Percentiles rank a stretch among this genome's conserved stretches.
These are phyloP conservation scores for Cylindrotheca closterium DNA, from an alignment of 108 stramenopile species.

Conservation along the genomic window DNA sequence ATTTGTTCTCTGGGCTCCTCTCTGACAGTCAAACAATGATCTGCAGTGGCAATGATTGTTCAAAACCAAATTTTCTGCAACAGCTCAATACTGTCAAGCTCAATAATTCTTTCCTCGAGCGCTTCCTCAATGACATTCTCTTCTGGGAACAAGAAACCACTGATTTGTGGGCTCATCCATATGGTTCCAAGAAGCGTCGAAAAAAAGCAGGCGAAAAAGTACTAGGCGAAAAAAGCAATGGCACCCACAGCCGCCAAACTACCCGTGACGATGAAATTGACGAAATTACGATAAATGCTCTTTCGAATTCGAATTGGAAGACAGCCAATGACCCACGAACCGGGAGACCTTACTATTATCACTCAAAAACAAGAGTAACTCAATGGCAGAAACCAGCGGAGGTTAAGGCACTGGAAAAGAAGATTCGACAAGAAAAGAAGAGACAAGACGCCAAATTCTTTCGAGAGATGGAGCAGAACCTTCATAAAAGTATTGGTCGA, in stretches of 20 bases:
- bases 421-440: slow-evolving; percentile 18
- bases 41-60: too few species aligned
- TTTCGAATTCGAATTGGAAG: slow-evolving; percentile 44
- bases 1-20: too few species aligned
- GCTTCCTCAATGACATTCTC: background rate
- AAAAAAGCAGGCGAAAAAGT: background rate
- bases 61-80: too few species aligned
- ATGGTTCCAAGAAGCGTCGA: background rate
- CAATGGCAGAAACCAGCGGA: slow-evolving; percentile 60
- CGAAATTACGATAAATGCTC: background rate
- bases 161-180: background rate
- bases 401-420: slow-evolving; percentile 28
- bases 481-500: slow-evolving; percentile 28
- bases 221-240: background rate
- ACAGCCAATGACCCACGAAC: slow-evolving; percentile 56
- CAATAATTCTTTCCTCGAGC: background rate
- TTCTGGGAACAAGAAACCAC: slow-evolving; percentile 1
- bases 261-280: background rate
- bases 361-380: slow-evolving; percentile 45
- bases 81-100: too few species aligned
- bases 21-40: too few species aligned
- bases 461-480: slow-evolving; percentile 46
- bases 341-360: slow-evolving; percentile 70
- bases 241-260: background rate
- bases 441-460: slow-evolving; percentile 32